Conservation (phyloP, 805 yeast species). For the Monosporozyma yasuniensis region DNA sequence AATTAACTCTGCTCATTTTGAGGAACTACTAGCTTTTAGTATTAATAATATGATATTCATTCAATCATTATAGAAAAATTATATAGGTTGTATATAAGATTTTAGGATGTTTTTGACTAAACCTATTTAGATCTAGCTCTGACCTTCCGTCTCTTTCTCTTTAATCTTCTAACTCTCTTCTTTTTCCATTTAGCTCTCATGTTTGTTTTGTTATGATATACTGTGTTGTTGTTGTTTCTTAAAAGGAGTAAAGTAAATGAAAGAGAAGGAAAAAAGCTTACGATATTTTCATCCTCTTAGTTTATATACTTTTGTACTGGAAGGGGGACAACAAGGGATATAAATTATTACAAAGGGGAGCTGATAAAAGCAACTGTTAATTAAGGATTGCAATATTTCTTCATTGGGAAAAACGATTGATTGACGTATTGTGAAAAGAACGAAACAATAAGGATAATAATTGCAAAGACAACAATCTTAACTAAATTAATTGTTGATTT, state of each 20-base stretch:
- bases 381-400: no score
- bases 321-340: not conserved
- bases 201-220: conserved; percentile 12
- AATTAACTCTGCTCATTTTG: no score
- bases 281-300: no score
- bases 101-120: no score
- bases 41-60: not conserved
- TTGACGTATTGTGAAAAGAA: no score
- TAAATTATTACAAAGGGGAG: not conserved
- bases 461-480: no score
- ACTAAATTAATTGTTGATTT: no score
- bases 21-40: no score
- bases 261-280: not conserved
- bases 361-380: no score
- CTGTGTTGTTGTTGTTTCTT: not conserved
- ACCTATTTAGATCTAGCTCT: conserved; percentile 98
- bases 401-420: no score
- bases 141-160: conserved; percentile 99
- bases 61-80: not conserved
- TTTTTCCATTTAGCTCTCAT: conserved; percentile 99
- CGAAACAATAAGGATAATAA: not conserved
- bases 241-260: not conserved
- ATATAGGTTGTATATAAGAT: no score
- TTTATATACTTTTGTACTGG: not conserved
- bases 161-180: conserved; percentile 93